Conservation (phyloP, 2,329 filamentous ascomycete species). For the Penicillium fuscoglaucum region DNA sequence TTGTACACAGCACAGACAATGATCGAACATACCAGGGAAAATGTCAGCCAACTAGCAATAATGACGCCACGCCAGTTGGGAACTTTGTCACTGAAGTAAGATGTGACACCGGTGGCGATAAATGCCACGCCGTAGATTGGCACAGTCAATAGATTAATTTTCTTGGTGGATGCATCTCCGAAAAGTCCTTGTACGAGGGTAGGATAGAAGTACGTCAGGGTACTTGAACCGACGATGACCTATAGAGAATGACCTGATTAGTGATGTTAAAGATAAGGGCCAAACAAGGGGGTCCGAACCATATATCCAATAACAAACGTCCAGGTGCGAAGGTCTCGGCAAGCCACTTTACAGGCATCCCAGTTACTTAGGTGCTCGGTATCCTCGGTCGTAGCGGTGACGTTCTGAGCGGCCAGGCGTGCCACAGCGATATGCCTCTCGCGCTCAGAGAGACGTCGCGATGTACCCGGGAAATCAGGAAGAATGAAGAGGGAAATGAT, state of each 20-base stretch:
- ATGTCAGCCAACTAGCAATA: conserved; percentile 51
- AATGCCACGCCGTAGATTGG: conserved; percentile 58
- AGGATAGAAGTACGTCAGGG: conserved; percentile 36
- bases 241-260: not conserved
- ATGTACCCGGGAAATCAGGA: conserved; percentile 53
- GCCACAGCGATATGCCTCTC: conserved; percentile 27
- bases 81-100: conserved; percentile 51
- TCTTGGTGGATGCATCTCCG: conserved; percentile 29
- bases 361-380: conserved; percentile 16
- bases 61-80: conserved; percentile 51
- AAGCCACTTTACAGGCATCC: conserved; percentile 20
- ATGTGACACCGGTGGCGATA: conserved; percentile 49
- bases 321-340: conserved; percentile 41
- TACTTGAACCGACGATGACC: conserved; percentile 41
- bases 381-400: conserved; percentile 19
- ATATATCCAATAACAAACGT: conserved; percentile 46
- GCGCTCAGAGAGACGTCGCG: conserved; percentile 40
- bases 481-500: conserved; percentile 49
- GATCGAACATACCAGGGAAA: conserved; percentile 43
- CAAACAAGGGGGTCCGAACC: conserved; percentile 17
- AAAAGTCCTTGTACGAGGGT: conserved; percentile 29
- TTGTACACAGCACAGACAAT: conserved; percentile 50
- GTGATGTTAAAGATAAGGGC: not conserved
- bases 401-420: conserved; percentile 23
- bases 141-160: conserved; percentile 35